A percentile compares a stretch with the other conserved stretches of the same genome.
Conservation (phyloP, 768 basidiomycete genomes). For the Cubamyces lactineus region DNA sequence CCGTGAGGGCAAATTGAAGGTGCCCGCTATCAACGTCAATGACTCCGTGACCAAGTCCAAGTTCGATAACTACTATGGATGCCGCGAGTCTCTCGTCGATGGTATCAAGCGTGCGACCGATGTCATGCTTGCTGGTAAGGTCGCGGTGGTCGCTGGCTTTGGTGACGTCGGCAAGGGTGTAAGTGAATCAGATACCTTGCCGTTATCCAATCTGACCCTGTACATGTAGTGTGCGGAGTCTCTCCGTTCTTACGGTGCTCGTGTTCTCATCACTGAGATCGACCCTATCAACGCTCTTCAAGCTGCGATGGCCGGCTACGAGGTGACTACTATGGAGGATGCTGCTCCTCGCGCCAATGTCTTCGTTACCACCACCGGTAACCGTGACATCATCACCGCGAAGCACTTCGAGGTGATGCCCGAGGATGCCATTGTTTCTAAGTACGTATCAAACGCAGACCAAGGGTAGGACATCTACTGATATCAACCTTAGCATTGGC, state of each 20-base stretch:
- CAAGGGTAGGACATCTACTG: neutral
- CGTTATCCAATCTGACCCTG: neutral
- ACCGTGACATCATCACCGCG: constrained; percentile 94
- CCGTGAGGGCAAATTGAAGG: constrained; percentile 93
- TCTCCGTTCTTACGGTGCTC: constrained; percentile 94
- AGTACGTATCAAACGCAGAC: constrained; percentile 53
- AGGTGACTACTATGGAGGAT: constrained; percentile 98
- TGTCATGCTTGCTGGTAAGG: constrained; percentile 99
- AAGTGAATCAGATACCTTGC: constrained; percentile 41
- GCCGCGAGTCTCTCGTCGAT: constrained; percentile 99
- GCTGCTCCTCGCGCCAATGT: constrained; percentile 87
- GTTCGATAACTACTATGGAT: constrained; percentile 99
- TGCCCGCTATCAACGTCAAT: constrained; percentile 99
- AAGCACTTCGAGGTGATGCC: constrained; percentile 94
- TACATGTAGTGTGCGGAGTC: constrained; percentile 89
- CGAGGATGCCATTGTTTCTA: constrained; percentile 98
- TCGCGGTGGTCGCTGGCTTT: constrained; percentile 97
- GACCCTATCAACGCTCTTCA: constrained; percentile 99
- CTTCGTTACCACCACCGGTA: constrained; percentile 98
- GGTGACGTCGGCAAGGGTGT: constrained; percentile 99
- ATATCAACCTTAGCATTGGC: constrained; percentile 60
- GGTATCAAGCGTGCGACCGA: constrained; percentile 99
- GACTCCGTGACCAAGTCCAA: constrained; percentile 99
- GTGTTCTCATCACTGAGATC: constrained; percentile 96
- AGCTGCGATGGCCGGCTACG: constrained; percentile 99